Evolutionary conservation across 495 filamentous ascomycete species (phyloP).

Genomic region (Penicillium odoratum): DNA sequence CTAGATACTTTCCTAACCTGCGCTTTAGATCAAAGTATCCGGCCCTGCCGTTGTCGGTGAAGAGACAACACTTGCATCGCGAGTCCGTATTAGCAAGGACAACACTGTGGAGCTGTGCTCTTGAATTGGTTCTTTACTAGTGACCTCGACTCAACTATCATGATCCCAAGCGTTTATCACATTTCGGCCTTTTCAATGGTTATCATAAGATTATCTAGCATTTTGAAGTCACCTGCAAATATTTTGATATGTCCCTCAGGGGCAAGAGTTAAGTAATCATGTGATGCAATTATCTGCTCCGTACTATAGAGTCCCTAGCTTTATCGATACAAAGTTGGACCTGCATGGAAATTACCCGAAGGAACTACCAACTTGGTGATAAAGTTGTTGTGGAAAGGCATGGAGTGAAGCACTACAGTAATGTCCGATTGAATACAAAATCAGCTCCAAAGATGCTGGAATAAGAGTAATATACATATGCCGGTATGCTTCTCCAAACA

Average conservation of each 20-base stretch:
- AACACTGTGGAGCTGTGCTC: slow-evolving; percentile 39
- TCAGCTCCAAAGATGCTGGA: slow-evolving; percentile 24
- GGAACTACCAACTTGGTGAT: too few relatives aligned
- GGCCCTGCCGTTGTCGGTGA: slow-evolving; percentile 42
- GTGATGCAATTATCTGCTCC: background rate
- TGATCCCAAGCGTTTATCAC: background rate
- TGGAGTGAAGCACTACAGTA: slow-evolving; percentile 6
- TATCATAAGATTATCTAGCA: background rate
- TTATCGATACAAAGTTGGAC: background rate
- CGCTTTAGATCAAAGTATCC: slow-evolving; percentile 36
- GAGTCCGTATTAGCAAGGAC: slow-evolving; percentile 40
- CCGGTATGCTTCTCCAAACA: slow-evolving; percentile 6
- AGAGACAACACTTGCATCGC: slow-evolving; percentile 28
- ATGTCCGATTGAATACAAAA: slow-evolving; percentile 22
- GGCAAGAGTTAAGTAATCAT: background rate
- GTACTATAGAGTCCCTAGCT: background rate
- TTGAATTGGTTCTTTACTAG: background rate
- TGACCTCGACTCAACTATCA: background rate
- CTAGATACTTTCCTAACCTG: slow-evolving; percentile 1
- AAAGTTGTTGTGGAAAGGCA: background rate
- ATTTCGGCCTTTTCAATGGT: background rate
- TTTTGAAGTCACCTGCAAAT: background rate
- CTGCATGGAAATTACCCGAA: too few relatives aligned
- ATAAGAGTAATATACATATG: slow-evolving; percentile 31
- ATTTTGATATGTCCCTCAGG: background rate